Conservation (phyloP, 192 early-diverging fungal species). For the Coemansia asiatica region DNA sequence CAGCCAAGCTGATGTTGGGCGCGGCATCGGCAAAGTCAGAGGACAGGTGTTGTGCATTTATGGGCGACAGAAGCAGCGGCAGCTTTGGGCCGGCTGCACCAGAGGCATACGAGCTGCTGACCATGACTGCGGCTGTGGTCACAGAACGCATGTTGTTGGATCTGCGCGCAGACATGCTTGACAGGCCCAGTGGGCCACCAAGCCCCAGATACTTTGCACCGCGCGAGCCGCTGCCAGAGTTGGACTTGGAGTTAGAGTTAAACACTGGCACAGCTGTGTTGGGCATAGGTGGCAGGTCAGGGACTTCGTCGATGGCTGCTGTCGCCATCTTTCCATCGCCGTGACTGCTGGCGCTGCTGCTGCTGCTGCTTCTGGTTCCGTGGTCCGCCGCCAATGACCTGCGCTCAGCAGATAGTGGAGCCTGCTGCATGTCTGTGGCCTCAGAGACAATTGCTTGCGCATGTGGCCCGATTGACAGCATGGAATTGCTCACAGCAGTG, state of each 20-base stretch:
- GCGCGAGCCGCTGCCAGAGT: not conserved
- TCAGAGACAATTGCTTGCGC: slow-evolving; percentile 29
- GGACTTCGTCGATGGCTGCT: not conserved
- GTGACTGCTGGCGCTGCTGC: not conserved
- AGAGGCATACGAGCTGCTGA: slow-evolving; percentile 7
- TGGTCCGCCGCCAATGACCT: not conserved
- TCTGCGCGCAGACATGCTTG: slow-evolving; percentile 17
- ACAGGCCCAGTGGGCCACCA: slow-evolving; percentile 31
- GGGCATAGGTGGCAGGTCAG: slow-evolving; percentile 9
- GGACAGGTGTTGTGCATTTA: slow-evolving; percentile 10
- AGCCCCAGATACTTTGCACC: slow-evolving; percentile 42
- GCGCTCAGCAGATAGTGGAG: slow-evolving; percentile 8
- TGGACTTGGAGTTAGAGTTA: not conserved
- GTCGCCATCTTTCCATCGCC: not conserved
- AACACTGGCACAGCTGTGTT: not conserved
- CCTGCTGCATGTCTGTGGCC: slow-evolving; percentile 26
- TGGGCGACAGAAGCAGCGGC: slow-evolving; percentile 51
- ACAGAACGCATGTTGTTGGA: slow-evolving; percentile 36
- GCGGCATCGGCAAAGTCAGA: not conserved
- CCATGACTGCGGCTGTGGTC: slow-evolving; percentile 41
- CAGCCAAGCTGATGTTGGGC: slow-evolving; percentile 32
- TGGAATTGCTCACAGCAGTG: not conserved
- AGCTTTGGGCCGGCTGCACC: slow-evolving; percentile 1
- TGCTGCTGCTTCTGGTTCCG: slow-evolving; percentile 3
- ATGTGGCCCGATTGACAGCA: slow-evolving; percentile 13